Base-by-base conservation (phyloP, 345 rosid genomes). In the Corchorus capsularis region DNA sequence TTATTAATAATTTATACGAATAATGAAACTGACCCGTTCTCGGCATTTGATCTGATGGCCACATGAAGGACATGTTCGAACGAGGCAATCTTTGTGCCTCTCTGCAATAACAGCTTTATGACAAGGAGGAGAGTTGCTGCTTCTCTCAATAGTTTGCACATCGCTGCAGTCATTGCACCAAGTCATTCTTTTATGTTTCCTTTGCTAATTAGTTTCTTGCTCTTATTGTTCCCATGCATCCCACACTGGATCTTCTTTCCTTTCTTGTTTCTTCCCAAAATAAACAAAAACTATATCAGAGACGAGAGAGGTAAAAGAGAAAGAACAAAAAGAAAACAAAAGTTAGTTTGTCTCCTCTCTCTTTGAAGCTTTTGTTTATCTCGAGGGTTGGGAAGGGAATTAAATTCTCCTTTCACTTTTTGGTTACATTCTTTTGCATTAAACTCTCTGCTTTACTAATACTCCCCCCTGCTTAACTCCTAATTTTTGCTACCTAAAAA, bases 111-210 rank as follows among this genome's bases (percentile, higher is more conserved):
- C 69, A 78, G 54, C 37, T 39, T 41, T 75, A 15, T 73, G 79
- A 13, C 47, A 47, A 19, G 84, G 57, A 6, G 87, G 72, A 2
- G 80, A n/a, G 85, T 27, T 27, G 27, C 27, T 69, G 77, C 79
- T 84, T 84, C 79, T 88, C 65, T 90, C 87, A 65, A 89, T 80
- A 13, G 88, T 88, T 66, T 89, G 91, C 70, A 87, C 92, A 82
- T 86, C 89, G 67, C 72, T 87, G 78, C 92, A 86, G 85, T 93
- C 93, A 81, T 85, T 93, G 86, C 99, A 90, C 99, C 99, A 92
- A 83, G 98, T 92, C 98, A 95, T 95, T 79, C 62, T 34, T 47
- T 56, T 77, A 66, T 71, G 43, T 20, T 68, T 49, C 55, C 74
- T 82, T 39, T 39, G 43, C 5, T 39, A 3, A 39, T 3, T 39